Evolutionary conservation across 352 stramenopile genomes (phyloP), one percentile per base, ranked within the genome.

Genomic region (Phytophthora megakarya): DNA sequence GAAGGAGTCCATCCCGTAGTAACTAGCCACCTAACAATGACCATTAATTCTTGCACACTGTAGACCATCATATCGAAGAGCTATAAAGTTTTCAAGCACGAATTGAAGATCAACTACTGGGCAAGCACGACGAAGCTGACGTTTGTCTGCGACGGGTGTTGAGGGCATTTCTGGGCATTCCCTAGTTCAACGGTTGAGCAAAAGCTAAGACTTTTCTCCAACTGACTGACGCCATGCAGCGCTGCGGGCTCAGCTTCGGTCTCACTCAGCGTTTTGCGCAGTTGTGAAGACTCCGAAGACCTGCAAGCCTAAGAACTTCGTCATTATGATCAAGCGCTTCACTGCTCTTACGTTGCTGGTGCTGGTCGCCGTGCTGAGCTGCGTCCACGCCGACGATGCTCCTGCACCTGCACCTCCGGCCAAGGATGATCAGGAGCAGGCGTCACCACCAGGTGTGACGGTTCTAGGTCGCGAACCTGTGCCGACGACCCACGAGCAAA

Each of bases 291-390:
- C 52, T 25, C 42, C 19, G 22, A 65, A 67, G 58, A 40, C n/a
- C 6, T 18, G 19, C n/a, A 13, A 22, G 18, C 7, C 18, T 15
- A 8, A 38, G 19, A 63, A 21, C 7, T 60, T 28, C 32, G 43
- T 15, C 49, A 30, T 7, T 32, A 65, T 71, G 65, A 68, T 73
- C 33, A 76, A 76, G 54, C 69, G 69, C 39, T 42, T 72, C 16
- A 37, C 11, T 19, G 18, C 68, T 16, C 37, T 73, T 59, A 26
- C 66, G 23, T 18, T 77, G 23, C 38, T 77, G 44, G 54, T 58
- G 19, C n/a, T 77, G 32, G 60, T 68, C 3, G 70, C 60, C 23
- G 63, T 72, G 51, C 21, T 74, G 19, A 74, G 60, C 40, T 67
- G 48, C 22, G 60, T 38, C 38, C 50, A 56, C 28, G 65, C 65